Base-by-base conservation (phyloP, 176 grass and related monocot species). In the Avena eriantha region DNA sequence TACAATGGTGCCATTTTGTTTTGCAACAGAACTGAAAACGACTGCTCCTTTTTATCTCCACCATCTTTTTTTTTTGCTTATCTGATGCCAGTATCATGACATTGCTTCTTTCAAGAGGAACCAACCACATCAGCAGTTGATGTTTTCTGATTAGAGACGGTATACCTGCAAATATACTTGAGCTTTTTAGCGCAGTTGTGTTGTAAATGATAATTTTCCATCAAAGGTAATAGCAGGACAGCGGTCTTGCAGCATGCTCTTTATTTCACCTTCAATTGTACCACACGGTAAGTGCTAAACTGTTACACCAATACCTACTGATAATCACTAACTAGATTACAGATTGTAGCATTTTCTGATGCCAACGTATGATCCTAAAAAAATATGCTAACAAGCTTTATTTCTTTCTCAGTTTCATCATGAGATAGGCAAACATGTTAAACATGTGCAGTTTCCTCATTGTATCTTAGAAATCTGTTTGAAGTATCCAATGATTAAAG, bases 391-490 rank as follows among this genome's bases (percentile, higher is more conserved):
- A 55, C 63, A 64, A 78, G 69, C 85, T 91, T 78, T 88, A 53
- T 85, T 88, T 51, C 77, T 88, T 91, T 88, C 23, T 85, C 33
- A 60, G 19, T 56, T 88, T 82, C 63, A 76, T 51, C 78, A n/a
- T 65, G 63, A 82, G 50, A 82, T 56, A 70, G n/a, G 18, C 49
- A 69, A 70, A 35, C 82, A 91, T 82, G 69, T 65, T 85, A 77
- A 88, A 88, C 90, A 91, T 88, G 82, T 88, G 90, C 82, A 82
- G 82, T 55, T 91, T 55, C 29, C 45, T 77, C 22, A 34, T 63
- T 81, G 54, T 39, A 46, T 43, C 78, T 78, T 87, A 60, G n/a
- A 85, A 88, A 73, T 87, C 31, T 79, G 56, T 73, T 88, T 56
- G 63, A 10, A 53, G 77, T 59, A 78, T 88, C 78, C 18, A 91